Base-by-base conservation (phyloP, 2,329 filamentous ascomycete genomes). In the Lachnellula subtilissima region DNA sequence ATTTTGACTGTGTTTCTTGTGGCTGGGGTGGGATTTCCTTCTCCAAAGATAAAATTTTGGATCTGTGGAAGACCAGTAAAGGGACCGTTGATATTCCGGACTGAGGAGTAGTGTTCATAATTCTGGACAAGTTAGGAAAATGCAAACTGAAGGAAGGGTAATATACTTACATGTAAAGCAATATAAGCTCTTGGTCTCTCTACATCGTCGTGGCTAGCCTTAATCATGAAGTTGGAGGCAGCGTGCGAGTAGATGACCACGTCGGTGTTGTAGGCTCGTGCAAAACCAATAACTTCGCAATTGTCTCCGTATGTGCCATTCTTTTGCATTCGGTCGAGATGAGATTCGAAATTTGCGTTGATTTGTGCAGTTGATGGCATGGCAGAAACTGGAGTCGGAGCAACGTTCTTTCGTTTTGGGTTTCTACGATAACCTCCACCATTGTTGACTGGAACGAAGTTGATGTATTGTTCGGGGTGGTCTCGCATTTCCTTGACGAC, bases 81-180 rank as follows among this genome's bases (percentile, higher is more conserved):
- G 7, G 82, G 81, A 6, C 83, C 83, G 59, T 79, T 70, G 47
- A 81, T 70, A 64, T 83, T 82, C 54, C 84, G 78, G 61, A 88
- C 81, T 0, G 84, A 87, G 4, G 83, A 86, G 70, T 86, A 87
- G 67, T 87, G 85, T 65, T 86, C 78, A 74, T 81, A 86, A 47
- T 73, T 76, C 80, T 86, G 40, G 51, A 40, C 28, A 14, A 42
- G 36, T 66, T 61, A 53, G 22, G 54, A 15, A 50, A 19, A n/a
- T 25, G n/a, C 8, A 19, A 40, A 45, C n/a, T 42, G 32, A 36
- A 49, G 17, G 11, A 32, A 40, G 32, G 39, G 28, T 35, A 36
- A 37, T 17, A 32, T 23, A 74, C 80, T 73, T 76, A 84, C 82
- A 64, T 85, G 82, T 62, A 82, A 84, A n/a, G 82, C 82, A 68